Evolutionary conservation across 2,329 filamentous ascomycete genomes (phyloP), one percentile per base, ranked within the genome.

Genomic region (Aspergillus puulaauensis): DNA sequence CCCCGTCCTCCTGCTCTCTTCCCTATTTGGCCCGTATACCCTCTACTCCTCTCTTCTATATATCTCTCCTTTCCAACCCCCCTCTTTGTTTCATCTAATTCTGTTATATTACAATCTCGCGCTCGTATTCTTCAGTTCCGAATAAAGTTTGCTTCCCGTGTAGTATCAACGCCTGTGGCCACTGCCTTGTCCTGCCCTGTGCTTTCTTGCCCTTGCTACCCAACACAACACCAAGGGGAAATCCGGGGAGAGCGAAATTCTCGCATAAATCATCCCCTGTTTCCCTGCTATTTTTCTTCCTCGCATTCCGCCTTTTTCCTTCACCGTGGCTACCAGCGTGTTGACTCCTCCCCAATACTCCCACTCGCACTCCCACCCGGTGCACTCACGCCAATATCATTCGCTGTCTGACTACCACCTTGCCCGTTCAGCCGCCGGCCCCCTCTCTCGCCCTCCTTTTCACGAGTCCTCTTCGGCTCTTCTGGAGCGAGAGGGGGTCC

Each of bases 281-380:
- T 33, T 17, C n/a, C 21, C 35, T 49, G 11, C 15, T 49, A 39
- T 23, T 47, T 44, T 27, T 44, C 57, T 39, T 56, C 50, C 11
- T 54, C 37, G 3, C n/a, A 47, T 53, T 54, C 47, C 50, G 33
- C 37, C 52, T 57, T 52, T 54, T 54, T 40, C 60, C 49, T 64
- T 67, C 73, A 75, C 60, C 70, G 71, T 77, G 75, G 75, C 75
- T 72, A 72, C 73, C 63, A 72, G 66, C 64, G 70, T 72, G 62
- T 70, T 70, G 60, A 68, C 67, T 60, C 60, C 51, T 48, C 60
- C 70, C 54, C 64, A 72, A 56, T 74, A 74, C 58, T 60, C 73
- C 45, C 63, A 65, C 19, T 11, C 40, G 6, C 40, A 43, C 19
- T 48, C 45, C 14, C 44, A 48, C 52, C 61, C 71, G 56, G 65